Evolutionary conservation across 1,284 basidiomycete genomes (phyloP).

Genomic region (Heterobasidion irregulare): DNA sequence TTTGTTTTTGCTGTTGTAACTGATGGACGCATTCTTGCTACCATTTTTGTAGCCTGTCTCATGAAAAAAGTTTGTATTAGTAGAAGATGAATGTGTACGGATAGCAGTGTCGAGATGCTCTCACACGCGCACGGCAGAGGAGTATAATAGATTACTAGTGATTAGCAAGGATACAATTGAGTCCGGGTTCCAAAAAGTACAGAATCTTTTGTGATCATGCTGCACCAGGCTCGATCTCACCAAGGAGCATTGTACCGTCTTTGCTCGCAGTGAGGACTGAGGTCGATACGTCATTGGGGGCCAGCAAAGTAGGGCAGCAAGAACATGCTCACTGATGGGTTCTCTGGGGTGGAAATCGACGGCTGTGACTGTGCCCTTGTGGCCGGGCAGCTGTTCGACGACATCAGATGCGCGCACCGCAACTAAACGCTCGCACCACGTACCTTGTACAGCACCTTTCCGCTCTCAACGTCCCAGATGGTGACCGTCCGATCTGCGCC

Average conservation of each 20-base stretch:
- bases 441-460: slow-evolving; percentile 80
- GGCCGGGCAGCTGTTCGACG: slow-evolving; percentile 68
- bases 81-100: too few relatives aligned
- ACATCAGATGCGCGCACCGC: neutral
- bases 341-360: slow-evolving; percentile 91
- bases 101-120: too few relatives aligned
- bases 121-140: too few relatives aligned
- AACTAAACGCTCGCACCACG: slow-evolving; percentile 13
- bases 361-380: slow-evolving; percentile 87
- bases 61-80: too few relatives aligned
- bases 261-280: slow-evolving; percentile 81
- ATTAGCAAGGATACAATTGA: neutral
- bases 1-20: neutral
- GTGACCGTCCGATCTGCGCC: slow-evolving; percentile 82
- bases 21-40: too few relatives aligned
- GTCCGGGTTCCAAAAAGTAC: neutral
- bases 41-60: too few relatives aligned
- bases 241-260: slow-evolving; percentile 82
- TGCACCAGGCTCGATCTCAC: slow-evolving; percentile 66
- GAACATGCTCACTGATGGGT: slow-evolving; percentile 67
- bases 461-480: slow-evolving; percentile 89
- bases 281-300: slow-evolving; percentile 1
- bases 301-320: slow-evolving; percentile 2
- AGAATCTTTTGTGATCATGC: slow-evolving; percentile 8
- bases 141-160: neutral